Percentiles rank a stretch among this genome's conserved stretches.
phyloP scores from a whole-genome alignment of 2,329 filamentous ascomycete species.

The Stagonosporopsis cucurbitacearum region DNA sequence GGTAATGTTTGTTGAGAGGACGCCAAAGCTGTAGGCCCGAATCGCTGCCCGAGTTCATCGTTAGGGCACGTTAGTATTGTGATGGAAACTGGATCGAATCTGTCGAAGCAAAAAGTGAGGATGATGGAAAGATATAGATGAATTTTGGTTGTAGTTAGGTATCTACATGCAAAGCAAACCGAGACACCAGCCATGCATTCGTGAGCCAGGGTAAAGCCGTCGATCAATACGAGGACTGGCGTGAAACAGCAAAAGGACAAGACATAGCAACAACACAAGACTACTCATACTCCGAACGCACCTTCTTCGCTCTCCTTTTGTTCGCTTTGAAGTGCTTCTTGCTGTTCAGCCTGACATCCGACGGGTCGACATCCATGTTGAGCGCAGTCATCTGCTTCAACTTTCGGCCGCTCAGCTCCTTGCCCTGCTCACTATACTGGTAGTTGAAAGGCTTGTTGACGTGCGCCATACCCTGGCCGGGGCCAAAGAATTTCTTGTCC shows the following conservation, averaged over 20 bases:
- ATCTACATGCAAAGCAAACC: constrained; percentile 1
- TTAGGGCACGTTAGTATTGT: no score
- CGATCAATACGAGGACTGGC: not conserved
- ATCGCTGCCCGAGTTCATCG: no score
- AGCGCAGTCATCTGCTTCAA: constrained; percentile 79
- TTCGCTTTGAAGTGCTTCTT: constrained; percentile 98
- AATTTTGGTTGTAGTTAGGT: constrained; percentile 6
- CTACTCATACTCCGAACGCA: constrained; percentile 50
- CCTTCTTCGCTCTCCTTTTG: constrained; percentile 65
- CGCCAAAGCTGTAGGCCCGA: no score
- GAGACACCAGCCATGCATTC: constrained; percentile 16
- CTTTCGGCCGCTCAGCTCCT: constrained; percentile 82
- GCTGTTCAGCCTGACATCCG: constrained; percentile 71
- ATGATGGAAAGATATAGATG: not conserved
- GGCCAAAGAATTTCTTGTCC: constrained; percentile 88
- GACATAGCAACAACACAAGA: not conserved
- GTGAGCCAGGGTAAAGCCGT: not conserved
- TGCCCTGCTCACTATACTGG: constrained; percentile 87
- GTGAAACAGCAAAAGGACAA: not conserved
- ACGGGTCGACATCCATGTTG: constrained; percentile 83
- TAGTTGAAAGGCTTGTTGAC: constrained; percentile 84
- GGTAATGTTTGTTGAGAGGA: no score
- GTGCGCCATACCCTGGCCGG: constrained; percentile 66
- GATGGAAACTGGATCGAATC: no score
- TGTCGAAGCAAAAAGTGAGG: no score